Evolutionary conservation across 2,329 filamentous ascomycete genomes (phyloP).

Genomic region (Cordyceps militaris): DNA sequence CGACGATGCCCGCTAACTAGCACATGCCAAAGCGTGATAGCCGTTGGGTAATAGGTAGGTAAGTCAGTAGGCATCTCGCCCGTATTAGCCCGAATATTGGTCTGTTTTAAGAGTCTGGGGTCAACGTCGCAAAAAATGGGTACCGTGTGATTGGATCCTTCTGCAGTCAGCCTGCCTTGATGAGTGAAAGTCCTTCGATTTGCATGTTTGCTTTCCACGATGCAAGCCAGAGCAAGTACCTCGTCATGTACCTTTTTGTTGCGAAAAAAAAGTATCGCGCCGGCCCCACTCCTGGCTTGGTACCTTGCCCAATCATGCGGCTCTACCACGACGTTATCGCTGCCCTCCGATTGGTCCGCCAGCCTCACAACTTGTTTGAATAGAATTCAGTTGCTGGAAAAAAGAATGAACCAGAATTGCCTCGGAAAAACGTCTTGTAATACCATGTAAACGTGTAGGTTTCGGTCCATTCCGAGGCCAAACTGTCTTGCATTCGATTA

Average conservation of each 20-base stretch:
- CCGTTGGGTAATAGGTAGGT: too few species aligned
- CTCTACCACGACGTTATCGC: conserved; percentile 6
- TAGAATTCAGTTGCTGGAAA: too few species aligned
- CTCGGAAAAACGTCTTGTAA: too few species aligned
- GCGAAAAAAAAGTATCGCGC: neutral
- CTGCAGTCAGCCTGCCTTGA: neutral
- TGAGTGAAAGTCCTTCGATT: too few species aligned
- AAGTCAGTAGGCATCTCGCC: neutral
- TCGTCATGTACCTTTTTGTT: neutral
- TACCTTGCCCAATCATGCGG: neutral
- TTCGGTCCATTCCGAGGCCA: neutral
- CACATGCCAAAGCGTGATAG: neutral
- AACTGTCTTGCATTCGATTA: too few species aligned
- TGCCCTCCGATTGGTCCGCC: conserved; percentile 9
- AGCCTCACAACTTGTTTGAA: neutral
- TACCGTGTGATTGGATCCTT: neutral
- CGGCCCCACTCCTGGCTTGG: neutral
- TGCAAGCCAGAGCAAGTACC: neutral
- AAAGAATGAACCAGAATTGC: neutral
- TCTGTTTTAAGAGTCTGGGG: neutral
- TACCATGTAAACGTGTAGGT: too few species aligned
- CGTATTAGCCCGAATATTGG: neutral
- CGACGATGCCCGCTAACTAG: neutral
- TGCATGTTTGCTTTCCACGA: neutral
- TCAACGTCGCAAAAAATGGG: neutral